Evolutionary conservation across 768 basidiomycete genomes (phyloP).

Genomic region (Daedaleopsis sinensis): DNA sequence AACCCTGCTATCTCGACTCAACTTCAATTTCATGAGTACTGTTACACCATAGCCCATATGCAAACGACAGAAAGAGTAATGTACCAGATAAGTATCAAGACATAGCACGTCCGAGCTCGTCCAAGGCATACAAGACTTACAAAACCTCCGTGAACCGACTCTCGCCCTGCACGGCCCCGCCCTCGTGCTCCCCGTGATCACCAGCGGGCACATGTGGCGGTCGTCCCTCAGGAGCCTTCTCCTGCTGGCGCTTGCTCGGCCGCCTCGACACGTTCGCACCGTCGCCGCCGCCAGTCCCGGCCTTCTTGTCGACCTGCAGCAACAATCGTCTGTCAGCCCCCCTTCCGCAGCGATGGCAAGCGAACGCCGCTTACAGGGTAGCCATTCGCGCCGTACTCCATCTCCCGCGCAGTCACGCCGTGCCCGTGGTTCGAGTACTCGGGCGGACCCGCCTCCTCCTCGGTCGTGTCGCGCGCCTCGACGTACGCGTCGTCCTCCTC

Average conservation of each 20-base stretch:
- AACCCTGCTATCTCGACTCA: too few relatives aligned
- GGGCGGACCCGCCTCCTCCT: conserved; percentile 58
- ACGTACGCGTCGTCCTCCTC: conserved; percentile 53
- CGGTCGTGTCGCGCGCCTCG: conserved; percentile 46
- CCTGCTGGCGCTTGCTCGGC: conserved; percentile 64
- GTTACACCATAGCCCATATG: too few relatives aligned
- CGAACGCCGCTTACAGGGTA: conserved; percentile 34
- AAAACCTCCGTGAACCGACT: conserved; percentile 31
- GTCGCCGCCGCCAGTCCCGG: conserved; percentile 27
- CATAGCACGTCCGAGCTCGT: not conserved
- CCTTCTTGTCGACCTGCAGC: conserved; percentile 51
- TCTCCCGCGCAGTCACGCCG: conserved; percentile 33
- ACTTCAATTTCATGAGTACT: too few relatives aligned
- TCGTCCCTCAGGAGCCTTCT: conserved; percentile 72
- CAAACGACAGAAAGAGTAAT: not conserved
- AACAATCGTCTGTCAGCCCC: conserved; percentile 8
- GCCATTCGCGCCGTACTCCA: conserved; percentile 39
- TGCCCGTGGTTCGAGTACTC: conserved; percentile 53
- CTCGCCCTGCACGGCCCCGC: conserved; percentile 8
- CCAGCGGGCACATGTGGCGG: conserved; percentile 34
- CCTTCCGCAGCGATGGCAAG: conserved; percentile 6
- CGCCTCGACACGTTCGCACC: conserved; percentile 43
- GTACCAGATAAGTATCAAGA: not conserved
- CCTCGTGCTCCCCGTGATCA: conserved; percentile 20
- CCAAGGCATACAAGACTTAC: conserved; percentile 2